Evolutionary conservation across 257 asterid species (phyloP), one percentile per base, ranked within the genome.

Genomic region (Scutellaria barbata): DNA sequence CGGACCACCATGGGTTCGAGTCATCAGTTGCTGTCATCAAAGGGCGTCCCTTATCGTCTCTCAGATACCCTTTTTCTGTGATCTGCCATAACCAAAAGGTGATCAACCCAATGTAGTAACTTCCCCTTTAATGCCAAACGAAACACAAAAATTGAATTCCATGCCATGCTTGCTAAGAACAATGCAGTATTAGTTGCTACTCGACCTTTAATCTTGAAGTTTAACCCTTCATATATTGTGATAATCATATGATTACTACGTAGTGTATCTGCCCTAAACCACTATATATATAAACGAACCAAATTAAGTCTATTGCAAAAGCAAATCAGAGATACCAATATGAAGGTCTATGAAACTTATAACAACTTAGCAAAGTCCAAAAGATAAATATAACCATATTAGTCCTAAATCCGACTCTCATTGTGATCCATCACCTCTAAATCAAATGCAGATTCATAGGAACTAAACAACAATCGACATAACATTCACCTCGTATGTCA

Each of bases 1-100:
- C 66, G 10, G 86, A 52, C 98, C 99, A 94, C 99, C 98, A 94
- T 8, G 96, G 93, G 42, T 94, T 94, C 45, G 98, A 86, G 60
- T 83, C 87, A 52, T 92, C 75, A 9, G 96, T 79, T 12, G 84
- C 84, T 37, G 99, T 91, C 85, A 88, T n/a, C 68, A 94, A 74
- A 55, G 90, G 96, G 11, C 80, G 87, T 17, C 96, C 96, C 73
- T 4, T 50, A 74, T 63, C 39, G 84, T 94, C 99, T 77, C 90
- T 66, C 33, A 91, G 74, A 30, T 80, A 81, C 33, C 98, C 99
- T 62, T 94, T 91, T 79, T 83, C 87, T 0, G 83, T 78, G 18
- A 94, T 78, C 96, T 93, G 82, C 74, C 80, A 76, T 1, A 42
- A 30, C 18, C 43, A 30, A 52, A 64, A 17, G 54, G 66, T 7